Percentiles rank a stretch among this genome's conserved stretches.
Conservation (phyloP, 805 yeast species). For the Cyberlindnera xishuangbannaensis region DNA sequence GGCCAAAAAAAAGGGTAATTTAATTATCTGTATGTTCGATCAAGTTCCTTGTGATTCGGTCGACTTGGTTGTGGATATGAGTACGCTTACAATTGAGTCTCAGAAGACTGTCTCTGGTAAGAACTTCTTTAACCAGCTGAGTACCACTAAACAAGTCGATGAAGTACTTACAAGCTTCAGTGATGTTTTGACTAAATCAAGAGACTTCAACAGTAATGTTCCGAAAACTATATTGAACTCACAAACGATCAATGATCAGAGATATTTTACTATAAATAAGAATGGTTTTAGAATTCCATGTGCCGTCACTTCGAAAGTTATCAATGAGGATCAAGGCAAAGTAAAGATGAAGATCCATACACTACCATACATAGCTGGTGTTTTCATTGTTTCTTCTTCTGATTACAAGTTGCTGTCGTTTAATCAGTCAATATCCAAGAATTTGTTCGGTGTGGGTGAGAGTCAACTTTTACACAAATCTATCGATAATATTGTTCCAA, state of each 20-base stretch:
- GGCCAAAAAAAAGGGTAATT: conserved; percentile 72
- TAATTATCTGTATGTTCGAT: conserved; percentile 80
- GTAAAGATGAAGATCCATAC: conserved; percentile 65
- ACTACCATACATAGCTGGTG: conserved; percentile 83
- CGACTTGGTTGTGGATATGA: conserved; percentile 41
- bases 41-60: conserved; percentile 73
- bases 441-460: conserved; percentile 66
- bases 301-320: conserved; percentile 60
- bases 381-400: conserved; percentile 53
- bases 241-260: conserved; percentile 42
- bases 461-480: conserved; percentile 37
- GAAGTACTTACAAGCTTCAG: conserved; percentile 26
- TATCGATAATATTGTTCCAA: conserved; percentile 57
- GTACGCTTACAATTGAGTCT: conserved; percentile 14
- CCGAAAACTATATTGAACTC: conserved; percentile 29
- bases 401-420: conserved; percentile 55
- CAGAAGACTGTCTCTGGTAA: conserved; percentile 22
- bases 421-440: conserved; percentile 72
- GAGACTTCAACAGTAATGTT: conserved; percentile 17
- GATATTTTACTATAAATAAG: conserved; percentile 59
- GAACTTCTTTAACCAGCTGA: conserved; percentile 13
- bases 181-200: conserved; percentile 6
- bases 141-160: conserved; percentile 14
- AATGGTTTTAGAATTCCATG: conserved; percentile 54
- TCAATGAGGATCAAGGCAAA: conserved; percentile 40